Evolutionary conservation across 139 green algal species (phyloP), one percentile per base, ranked within the genome.

Genomic region (Coelastrella sp.): DNA sequence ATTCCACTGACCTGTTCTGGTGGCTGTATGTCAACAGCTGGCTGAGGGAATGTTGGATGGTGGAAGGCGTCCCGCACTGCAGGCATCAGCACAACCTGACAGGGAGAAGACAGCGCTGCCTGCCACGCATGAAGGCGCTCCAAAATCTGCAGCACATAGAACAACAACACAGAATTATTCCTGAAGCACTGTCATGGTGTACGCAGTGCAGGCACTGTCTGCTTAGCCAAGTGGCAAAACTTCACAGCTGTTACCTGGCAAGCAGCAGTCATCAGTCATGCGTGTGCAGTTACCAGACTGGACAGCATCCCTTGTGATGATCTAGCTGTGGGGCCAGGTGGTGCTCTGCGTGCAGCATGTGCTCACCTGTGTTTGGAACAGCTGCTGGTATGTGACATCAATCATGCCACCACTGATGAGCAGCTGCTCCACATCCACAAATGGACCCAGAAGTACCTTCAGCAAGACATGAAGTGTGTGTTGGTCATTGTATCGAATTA

Each of bases 401-500:
- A 98, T 60, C 60, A 74, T 68, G 24, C 97, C 98, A 0, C 78
- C 24, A n/a, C 81, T 65, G 1, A 99, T 78, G 1, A 80, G 7
- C 6, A 96, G 93, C 89, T 99, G 96, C 83, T 98, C 94, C 7
- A 70, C 92, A 92, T 99, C 97, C 70, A 99, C 95, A 92, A 99
- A 99, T 6, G 98, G 98, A 3, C 98, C 97, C 82, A 96, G 65
- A 63, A 99, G 92, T 89, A 99, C 76, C 60, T 84, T 73, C 60
- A 85, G 63, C 63, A 70, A 49, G 35, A 49, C 35, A 49, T 49
- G 3, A 49, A 49, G 1, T 49, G 35, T 49, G 35, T 49, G 35
- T 49, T 49, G 35, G 35, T 49, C 63, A 70, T 70, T 15, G 11
- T 70, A 70, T 70, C 14, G 4, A 20, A 70, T 12, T 1, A 12